phyloP scores from a whole-genome alignment of 345 rosid species.

The Linum tenue region DNA sequence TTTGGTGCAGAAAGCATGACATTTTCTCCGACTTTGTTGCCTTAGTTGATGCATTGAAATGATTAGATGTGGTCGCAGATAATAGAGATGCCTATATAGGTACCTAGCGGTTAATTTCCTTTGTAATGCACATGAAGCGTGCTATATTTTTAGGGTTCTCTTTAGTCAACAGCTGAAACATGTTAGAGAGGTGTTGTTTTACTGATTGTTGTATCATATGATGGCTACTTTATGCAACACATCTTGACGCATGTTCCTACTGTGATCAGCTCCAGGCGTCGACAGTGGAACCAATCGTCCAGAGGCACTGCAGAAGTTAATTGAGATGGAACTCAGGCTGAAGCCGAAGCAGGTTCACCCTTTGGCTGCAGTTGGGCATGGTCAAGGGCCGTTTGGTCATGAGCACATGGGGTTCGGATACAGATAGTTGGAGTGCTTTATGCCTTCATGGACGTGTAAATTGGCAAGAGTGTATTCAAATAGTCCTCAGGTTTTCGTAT shows the following conservation, averaged over 20 bases:
- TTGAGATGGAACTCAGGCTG: conserved; percentile 68
- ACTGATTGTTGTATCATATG: no score
- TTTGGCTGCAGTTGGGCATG: background rate
- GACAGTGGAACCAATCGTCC: conserved; percentile 47
- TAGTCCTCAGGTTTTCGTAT: background rate
- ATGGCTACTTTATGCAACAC: background rate
- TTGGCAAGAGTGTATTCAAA: conserved; percentile 5
- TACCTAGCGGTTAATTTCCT: no score
- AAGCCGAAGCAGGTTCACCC: conserved; percentile 45
- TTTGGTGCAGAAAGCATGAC: background rate
- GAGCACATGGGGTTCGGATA: conserved; percentile 67
- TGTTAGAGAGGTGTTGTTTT: background rate
- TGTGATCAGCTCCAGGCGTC: conserved; percentile 37
- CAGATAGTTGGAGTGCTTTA: conserved; percentile 30
- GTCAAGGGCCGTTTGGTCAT: conserved; percentile 24
- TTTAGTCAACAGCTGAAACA: no score
- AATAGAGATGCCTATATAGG: no score
- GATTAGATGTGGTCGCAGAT: background rate
- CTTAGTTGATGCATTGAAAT: no score
- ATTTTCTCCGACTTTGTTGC: no score
- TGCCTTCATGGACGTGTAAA: conserved; percentile 11
- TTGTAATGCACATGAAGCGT: no score
- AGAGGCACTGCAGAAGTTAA: conserved; percentile 59
- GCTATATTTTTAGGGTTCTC: no score
- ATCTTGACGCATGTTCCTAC: background rate